Base-by-base conservation (phyloP, 306 rosid species). In the Cotoneaster glaucophyllus region DNA sequence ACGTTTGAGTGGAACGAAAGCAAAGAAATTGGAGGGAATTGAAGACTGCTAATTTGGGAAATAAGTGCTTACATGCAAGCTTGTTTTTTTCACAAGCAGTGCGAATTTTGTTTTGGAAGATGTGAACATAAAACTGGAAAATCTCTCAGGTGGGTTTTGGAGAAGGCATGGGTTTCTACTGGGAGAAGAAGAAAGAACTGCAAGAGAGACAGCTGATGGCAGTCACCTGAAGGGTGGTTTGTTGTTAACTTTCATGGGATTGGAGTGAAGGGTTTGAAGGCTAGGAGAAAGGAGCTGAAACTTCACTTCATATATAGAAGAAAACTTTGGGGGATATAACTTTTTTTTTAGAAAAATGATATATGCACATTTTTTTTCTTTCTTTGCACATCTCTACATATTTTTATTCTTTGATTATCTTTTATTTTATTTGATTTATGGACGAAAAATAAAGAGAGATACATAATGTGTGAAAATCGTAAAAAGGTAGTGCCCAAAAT, bases 61-160 rank as follows among this genome's bases (percentile, higher is more conserved):
- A 44, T 70, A 28, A 24, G 34, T 57, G 69, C 80, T 48, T 43
- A 58, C 37, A 7, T 76, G 76, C 76, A 26, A 19, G 71, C 75
- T 45, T 80, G 77, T 69, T 67, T 64, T 82, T 75, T 25, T 73
- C 50, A n/a, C 71, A 74, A 64, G 73, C 29, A 19, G 78, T 37
- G 56, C 67, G 76, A 18, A 11, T 45, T 59, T 17, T 54, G 13
- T 73, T 73, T 73, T 39, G 39, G 63, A 70, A 79, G 57, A 69
- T 61, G 69, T 28, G 74, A 74, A 79, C 65, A 28, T 44, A 70
- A 78, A 69, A 67, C 78, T 71, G 80, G 77, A 83, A 79, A 71
- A 28, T 69, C 61, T 77, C 62, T 77, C 62, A 76, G 79, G 58
- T 69, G 24, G 26, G 69, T 22, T 50, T 63, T 69, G 18, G 50